Base-by-base conservation (phyloP, 2,329 filamentous ascomycete species). In the Colletotrichum salicis region DNA sequence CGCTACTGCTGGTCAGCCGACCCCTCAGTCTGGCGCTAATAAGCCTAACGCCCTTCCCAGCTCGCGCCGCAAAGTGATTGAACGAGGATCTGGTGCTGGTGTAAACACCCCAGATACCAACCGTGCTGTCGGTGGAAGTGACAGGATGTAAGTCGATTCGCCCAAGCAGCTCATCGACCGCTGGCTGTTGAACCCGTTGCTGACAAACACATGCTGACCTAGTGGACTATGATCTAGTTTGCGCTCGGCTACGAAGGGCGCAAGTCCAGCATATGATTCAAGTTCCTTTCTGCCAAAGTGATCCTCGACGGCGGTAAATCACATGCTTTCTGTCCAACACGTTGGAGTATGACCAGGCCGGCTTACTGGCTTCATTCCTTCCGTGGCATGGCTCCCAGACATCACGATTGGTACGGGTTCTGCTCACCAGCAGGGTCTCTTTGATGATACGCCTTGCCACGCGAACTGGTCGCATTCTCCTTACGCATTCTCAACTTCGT, bases 101-200 rank as follows among this genome's bases (percentile, higher is more conserved):
- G 87, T 89, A 78, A 90, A 94, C 81, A 91, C 89, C 82, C 90
- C 91, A 77, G 91, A 93, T 80, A 91, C 91, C 84, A 92, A 88
- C 87, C 90, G 92, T 84, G 91, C 91, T 84, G 90, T 93, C 80
- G 92, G 91, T 83, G 91, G 92, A 86, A 94, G 92, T 88, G 93
- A 94, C 87, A 92, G 94, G 93, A 97, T 97, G 95, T 97, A 94
- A 97, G 95, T 97, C 86, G 88, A 41, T 1, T 87, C 91, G 89
- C 92, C 31, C 35, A 56, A 62, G 63, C 62, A 54, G 27, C 41
- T 48, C 41, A 48, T 41, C 37, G 84, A 90, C 91, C 89, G 91
- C 91, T 94, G 88, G 89, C 89, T 91, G 87, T 90, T 93, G 88
- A 88, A 86, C 87, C 41, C 86, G 86, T 84, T 89, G 89, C 90